Evolutionary conservation across 345 rosid genomes (phyloP), one percentile per base, ranked within the genome.

Genomic region (Hevea brasiliensis): DNA sequence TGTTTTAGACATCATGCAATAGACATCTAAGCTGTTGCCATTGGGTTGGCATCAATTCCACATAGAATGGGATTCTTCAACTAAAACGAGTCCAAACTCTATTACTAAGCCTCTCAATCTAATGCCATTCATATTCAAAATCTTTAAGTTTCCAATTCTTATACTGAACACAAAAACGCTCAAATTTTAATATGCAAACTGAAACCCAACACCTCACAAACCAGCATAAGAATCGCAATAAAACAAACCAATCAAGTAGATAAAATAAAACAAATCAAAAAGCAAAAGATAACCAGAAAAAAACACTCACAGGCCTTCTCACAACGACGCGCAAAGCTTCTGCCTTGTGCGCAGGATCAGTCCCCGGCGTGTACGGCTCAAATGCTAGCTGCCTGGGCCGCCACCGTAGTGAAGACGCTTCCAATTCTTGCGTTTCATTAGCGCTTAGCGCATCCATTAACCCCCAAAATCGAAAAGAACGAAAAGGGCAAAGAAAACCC

Each of bases 371-470:
- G 80, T 86, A 92, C 23, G 83, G 63, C 65, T 81, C 76, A 76
- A 92, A 94, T 68, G 81, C 85, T 26, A 90, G 81, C 90, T 84
- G 89, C 81, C 79, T 83, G 12, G 98, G 98, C 84, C 72, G 79
- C 98, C 98, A 92, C 40, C 76, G 45, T 21, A 75, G 56, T 0
- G 84, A 74, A 10, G 87, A 81, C 4, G 77, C 73, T 4, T 73
- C 87, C 66, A 72, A 62, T 78, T 73, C 79, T 26, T 58, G 77
- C 47, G 82, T 81, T 59, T 69, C 77, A 72, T 82, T 84, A 54
- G 85, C 75, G 82, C 81, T 76, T 79, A 84, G 83, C 76, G 82
- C 95, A 79, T 86, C 93, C 97, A 91, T 87, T 42, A 72, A 79
- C 74, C 70, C 40, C 64, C 35, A 47, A 65, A 42, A 65, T 35